Conservation (phyloP, 2,329 filamentous ascomycete species). For the Cryoendolithus antarcticus region DNA sequence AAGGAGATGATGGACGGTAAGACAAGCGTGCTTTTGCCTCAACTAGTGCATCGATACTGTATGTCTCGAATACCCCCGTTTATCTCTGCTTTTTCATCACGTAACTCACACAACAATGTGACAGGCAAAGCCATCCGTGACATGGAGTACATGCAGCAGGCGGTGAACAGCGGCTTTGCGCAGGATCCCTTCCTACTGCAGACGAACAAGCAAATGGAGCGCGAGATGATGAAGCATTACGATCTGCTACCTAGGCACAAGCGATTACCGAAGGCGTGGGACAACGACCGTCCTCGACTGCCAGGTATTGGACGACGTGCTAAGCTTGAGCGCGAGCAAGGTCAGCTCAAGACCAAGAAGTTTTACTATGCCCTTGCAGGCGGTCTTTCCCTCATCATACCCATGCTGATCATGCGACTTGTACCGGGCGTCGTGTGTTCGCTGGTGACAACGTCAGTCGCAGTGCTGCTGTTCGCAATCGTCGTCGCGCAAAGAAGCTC, state of each 20-base stretch:
- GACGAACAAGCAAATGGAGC: constrained; percentile 2
- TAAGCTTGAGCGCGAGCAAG: constrained; percentile 1
- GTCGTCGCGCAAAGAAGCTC: constrained; percentile 1
- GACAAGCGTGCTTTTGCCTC: too few relatives aligned
- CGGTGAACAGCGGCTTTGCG: not conserved
- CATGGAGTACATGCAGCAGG: constrained; percentile 6
- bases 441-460: constrained; percentile 6
- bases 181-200: constrained; percentile 3
- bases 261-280: not conserved
- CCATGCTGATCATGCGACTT: constrained; percentile 7
- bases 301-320: not conserved
- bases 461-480: constrained; percentile 5
- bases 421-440: constrained; percentile 1
- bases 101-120: too few relatives aligned
- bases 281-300: not conserved
- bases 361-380: constrained; percentile 3
- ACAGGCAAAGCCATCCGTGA: constrained; percentile 4
- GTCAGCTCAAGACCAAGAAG: not conserved
- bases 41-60: too few relatives aligned
- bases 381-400: constrained; percentile 5
- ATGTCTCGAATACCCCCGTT: too few relatives aligned
- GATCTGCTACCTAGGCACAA: constrained; percentile 2
- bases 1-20: too few relatives aligned
- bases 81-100: too few relatives aligned
- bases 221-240: constrained; percentile 4